phyloP scores from a whole-genome alignment of 352 stramenopile genomes.

The Globisporangium barbulae region DNA sequence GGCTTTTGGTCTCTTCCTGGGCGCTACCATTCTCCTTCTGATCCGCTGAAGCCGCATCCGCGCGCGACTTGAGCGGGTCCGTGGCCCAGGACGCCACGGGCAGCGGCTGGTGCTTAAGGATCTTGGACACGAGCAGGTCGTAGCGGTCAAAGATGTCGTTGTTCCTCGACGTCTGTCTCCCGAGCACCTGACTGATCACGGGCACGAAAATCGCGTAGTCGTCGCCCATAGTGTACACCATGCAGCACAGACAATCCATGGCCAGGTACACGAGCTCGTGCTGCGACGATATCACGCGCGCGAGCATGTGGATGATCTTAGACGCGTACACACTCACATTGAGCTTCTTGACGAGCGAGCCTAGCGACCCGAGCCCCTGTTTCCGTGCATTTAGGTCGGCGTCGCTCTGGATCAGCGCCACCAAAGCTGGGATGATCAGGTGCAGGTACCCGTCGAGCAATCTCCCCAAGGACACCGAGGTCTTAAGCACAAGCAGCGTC shows the following conservation, averaged over 20 bases:
- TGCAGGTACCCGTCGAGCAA: conserved; percentile 83
- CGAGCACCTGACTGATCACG: conserved; percentile 80
- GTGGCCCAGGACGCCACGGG: conserved; percentile 80
- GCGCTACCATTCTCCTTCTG: conserved; percentile 31
- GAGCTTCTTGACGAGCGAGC: conserved; percentile 86
- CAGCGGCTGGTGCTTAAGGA: conserved; percentile 84
- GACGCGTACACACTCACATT: conserved; percentile 87
- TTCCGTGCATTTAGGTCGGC: conserved; percentile 78
- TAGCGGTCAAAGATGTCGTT: conserved; percentile 89
- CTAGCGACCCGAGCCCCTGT: conserved; percentile 76
- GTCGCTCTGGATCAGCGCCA: conserved; percentile 82
- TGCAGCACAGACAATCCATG: conserved; percentile 87
- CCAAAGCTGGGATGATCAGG: conserved; percentile 78
- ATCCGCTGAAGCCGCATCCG: conserved; percentile 27
- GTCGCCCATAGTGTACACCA: conserved; percentile 88
- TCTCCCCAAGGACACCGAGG: conserved; percentile 66
- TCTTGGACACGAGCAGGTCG: conserved; percentile 84
- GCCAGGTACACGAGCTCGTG: conserved; percentile 82
- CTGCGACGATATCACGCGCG: conserved; percentile 78
- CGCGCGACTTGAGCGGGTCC: conserved; percentile 56
- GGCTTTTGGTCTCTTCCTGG: conserved; percentile 67
- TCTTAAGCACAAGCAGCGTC: conserved; percentile 79
- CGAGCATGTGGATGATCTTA: conserved; percentile 90
- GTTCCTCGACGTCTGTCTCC: conserved; percentile 57
- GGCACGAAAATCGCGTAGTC: conserved; percentile 89